phyloP scores from a whole-genome alignment of 129 eudicot genomes.

The Chrysanthemum seticuspe region DNA sequence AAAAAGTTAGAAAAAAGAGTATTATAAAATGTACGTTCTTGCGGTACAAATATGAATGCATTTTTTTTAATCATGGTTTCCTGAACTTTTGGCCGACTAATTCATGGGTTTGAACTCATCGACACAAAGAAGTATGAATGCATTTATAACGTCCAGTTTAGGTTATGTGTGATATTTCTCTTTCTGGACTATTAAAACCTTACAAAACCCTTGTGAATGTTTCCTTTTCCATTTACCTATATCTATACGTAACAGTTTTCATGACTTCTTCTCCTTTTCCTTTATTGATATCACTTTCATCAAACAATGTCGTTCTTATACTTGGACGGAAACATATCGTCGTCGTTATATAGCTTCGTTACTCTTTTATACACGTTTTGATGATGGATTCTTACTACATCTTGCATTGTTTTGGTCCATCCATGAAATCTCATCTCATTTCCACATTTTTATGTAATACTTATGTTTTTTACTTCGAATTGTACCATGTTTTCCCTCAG shows the following conservation, averaged over 20 bases:
- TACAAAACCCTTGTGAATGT: conserved; percentile 31
- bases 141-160: conserved; percentile 12
- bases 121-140: background rate
- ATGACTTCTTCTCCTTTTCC: conserved; percentile 30
- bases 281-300: conserved; percentile 16
- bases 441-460: conserved; percentile 25
- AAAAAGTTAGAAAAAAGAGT: too few species aligned
- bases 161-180: conserved; percentile 21
- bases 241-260: conserved; percentile 8
- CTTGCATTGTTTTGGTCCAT: conserved; percentile 25
- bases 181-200: conserved; percentile 23
- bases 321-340: conserved; percentile 17
- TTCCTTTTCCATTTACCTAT: conserved; percentile 25
- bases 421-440: conserved; percentile 39
- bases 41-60: too few species aligned
- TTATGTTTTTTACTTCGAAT: conserved; percentile 54
- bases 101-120: too few species aligned
- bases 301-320: conserved; percentile 20
- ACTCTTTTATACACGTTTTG: conserved; percentile 20
- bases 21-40: background rate
- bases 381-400: conserved; percentile 33
- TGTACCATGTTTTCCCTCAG: conserved; percentile 20
- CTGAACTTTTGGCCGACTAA: too few species aligned
- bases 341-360: conserved; percentile 13
- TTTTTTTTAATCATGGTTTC: too few species aligned